phyloP scores from a whole-genome alignment of 768 basidiomycete species.

The Xerocomellus intermedius region DNA sequence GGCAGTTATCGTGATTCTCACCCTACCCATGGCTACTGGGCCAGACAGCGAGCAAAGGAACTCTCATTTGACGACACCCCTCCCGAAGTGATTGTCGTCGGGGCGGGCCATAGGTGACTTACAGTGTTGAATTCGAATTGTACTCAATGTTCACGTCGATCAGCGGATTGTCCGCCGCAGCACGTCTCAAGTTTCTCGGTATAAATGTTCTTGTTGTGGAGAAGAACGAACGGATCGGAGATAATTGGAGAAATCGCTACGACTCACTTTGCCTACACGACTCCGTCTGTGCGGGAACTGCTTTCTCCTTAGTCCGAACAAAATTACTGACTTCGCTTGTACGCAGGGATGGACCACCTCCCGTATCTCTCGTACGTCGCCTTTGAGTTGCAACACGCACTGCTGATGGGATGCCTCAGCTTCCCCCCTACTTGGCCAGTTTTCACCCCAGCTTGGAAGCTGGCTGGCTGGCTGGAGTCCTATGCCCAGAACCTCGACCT shows the following conservation, averaged over 20 bases:
- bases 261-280: constrained; percentile 55
- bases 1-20: background rate
- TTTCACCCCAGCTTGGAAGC: constrained; percentile 45
- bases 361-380: constrained; percentile 48
- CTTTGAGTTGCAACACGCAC: background rate
- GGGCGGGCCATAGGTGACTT: constrained; percentile 52
- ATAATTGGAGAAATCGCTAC: constrained; percentile 57
- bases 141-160: background rate
- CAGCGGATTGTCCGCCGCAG: constrained; percentile 38
- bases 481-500: constrained; percentile 58
- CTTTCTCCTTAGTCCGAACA: background rate
- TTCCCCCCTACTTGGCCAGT: constrained; percentile 55
- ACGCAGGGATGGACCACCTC: constrained; percentile 2
- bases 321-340: background rate
- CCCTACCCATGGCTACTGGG: constrained; percentile 1
- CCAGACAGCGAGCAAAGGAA: background rate
- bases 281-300: constrained; percentile 32
- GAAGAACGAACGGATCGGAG: constrained; percentile 47
- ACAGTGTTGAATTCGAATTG: constrained; percentile 43
- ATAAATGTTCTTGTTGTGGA: constrained; percentile 55
- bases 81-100: constrained; percentile 50
- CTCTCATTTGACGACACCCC: background rate
- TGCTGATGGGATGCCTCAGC: constrained; percentile 22
- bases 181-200: constrained; percentile 57
- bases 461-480: constrained; percentile 60